Conservation (phyloP, 2,329 filamentous ascomycete genomes). For the Aspergillus thermomutatus region DNA sequence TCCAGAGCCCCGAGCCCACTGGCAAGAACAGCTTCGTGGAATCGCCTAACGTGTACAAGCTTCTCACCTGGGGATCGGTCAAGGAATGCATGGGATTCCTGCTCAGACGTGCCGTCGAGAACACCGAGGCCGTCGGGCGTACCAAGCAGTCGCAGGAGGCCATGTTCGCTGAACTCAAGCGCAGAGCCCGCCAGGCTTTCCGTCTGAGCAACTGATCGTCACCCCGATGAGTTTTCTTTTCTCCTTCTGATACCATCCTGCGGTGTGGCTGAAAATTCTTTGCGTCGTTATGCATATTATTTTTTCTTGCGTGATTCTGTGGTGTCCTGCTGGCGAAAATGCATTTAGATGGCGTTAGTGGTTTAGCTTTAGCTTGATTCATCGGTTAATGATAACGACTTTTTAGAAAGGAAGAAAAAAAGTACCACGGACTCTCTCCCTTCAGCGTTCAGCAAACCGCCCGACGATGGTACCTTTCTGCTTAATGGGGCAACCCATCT, state of each 20-base stretch:
- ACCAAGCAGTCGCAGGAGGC: conserved; percentile 45
- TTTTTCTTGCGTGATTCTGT: conserved; percentile 4
- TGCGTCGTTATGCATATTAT: conserved; percentile 1
- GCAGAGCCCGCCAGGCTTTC: conserved; percentile 25
- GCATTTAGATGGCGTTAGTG: conserved; percentile 28
- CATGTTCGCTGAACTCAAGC: conserved; percentile 35
- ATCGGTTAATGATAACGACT: conserved; percentile 20
- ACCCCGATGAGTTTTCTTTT: not conserved
- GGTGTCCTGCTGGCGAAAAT: conserved; percentile 11
- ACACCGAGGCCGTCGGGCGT: conserved; percentile 59
- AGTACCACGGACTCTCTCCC: not conserved
- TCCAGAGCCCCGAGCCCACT: conserved; percentile 24
- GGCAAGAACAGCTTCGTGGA: conserved; percentile 25
- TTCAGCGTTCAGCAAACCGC: not conserved
- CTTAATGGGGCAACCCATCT: not conserved
- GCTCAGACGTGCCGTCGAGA: conserved; percentile 68
- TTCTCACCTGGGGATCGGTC: conserved; percentile 58
- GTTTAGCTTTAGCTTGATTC: conserved; percentile 6
- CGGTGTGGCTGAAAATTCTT: not conserved
- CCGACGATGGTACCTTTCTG: not conserved
- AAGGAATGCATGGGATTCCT: conserved; percentile 59
- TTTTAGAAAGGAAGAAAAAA: not conserved
- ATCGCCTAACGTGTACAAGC: conserved; percentile 55
- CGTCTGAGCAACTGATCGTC: conserved; percentile 17
- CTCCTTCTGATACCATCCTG: not conserved